These are phyloP conservation scores for Neobulgaria alba DNA, from an alignment of 2,329 filamentous ascomycete genomes.

Conservation along the genomic window DNA sequence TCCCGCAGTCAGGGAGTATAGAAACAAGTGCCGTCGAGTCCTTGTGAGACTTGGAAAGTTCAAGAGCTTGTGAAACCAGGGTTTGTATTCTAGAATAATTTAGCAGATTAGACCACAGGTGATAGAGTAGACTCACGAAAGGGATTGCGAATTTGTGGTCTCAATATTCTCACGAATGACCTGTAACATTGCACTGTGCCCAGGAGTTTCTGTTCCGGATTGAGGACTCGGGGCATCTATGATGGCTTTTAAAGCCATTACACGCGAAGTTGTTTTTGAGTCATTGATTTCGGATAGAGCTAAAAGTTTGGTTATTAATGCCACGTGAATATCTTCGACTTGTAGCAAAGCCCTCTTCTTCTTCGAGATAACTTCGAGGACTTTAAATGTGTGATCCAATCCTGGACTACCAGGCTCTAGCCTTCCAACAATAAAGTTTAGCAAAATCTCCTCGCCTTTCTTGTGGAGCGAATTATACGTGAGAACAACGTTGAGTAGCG, in stretches of 20 bases:
- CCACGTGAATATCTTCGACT: conserved; percentile 40
- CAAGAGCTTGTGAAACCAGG: conserved; percentile 39
- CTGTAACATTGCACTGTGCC: conserved; percentile 35
- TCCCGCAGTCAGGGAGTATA: conserved; percentile 53
- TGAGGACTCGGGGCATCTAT: conserved; percentile 31
- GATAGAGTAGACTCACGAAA: conserved; percentile 35
- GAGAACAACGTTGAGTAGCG: conserved; percentile 41
- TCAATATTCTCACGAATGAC: conserved; percentile 50
- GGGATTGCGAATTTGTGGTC: conserved; percentile 37
- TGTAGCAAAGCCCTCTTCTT: conserved; percentile 37
- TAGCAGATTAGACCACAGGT: background rate
- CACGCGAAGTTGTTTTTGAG: conserved; percentile 22
- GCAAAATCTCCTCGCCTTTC: conserved; percentile 10
- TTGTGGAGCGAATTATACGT: conserved; percentile 23
- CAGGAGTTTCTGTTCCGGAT: conserved; percentile 1
- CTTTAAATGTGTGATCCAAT: conserved; percentile 31
- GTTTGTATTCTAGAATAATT: conserved; percentile 40
- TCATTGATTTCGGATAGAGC: conserved; percentile 44
- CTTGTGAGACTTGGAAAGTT: conserved; percentile 30
- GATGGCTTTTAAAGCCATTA: conserved; percentile 33
- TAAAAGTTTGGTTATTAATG: conserved; percentile 44
- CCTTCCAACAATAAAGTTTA: conserved; percentile 24
- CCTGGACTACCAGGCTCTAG: conserved; percentile 17
- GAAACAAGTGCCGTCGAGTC: conserved; percentile 29
- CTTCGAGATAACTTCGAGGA: conserved; percentile 40